Conservation (phyloP, 371 early-diverging fungal genomes). For the Umbelopsis sp. region DNA sequence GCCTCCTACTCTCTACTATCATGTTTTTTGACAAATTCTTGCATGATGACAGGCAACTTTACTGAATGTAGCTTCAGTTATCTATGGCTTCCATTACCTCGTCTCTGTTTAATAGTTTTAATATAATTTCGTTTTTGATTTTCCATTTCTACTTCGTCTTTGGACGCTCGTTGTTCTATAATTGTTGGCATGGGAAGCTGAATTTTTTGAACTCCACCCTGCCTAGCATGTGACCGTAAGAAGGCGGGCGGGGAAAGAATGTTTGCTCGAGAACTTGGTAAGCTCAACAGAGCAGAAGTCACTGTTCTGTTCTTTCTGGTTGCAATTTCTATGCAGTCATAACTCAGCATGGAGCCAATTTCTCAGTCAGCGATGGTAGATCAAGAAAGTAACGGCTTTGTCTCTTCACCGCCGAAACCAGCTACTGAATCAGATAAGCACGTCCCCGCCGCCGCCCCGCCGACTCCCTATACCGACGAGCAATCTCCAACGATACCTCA, state of each 20-base stretch:
- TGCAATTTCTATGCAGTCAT: neutral
- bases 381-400: neutral
- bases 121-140: neutral
- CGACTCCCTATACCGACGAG: neutral
- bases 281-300: neutral
- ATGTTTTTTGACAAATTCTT: slow-evolving; percentile 5
- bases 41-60: neutral
- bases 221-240: neutral
- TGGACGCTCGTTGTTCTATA: no score
- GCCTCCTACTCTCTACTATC: slow-evolving; percentile 27
- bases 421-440: neutral
- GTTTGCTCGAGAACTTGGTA: neutral
- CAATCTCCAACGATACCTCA: neutral
- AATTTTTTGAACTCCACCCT: no score
- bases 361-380: neutral
- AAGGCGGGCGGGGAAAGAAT: neutral
- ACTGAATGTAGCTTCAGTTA: neutral
- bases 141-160: neutral
- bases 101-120: neutral
- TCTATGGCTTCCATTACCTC: neutral
- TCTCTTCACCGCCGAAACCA: neutral
- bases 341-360: neutral
- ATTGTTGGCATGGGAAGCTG: no score
- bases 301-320: neutral
- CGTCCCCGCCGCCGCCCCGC: neutral